Evolutionary conservation across 1,284 basidiomycete species (phyloP).

Genomic region (Naganishia liquefaciens): DNA sequence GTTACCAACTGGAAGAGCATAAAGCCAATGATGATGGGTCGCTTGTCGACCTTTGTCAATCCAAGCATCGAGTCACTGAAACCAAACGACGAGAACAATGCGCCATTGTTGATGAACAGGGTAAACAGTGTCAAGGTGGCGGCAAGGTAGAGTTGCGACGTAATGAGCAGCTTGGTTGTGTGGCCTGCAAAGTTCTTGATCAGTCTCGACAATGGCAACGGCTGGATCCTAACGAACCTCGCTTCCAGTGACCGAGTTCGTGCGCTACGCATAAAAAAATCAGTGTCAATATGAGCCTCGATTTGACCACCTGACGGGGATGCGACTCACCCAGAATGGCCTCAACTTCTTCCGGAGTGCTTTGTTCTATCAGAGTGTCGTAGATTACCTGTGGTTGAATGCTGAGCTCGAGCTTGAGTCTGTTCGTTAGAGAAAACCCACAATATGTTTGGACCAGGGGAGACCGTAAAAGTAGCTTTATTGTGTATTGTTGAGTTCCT

Average conservation of each 20-base stretch:
- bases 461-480: constrained; percentile 81
- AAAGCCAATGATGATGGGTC: constrained; percentile 86
- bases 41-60: constrained; percentile 57
- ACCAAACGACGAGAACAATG: constrained; percentile 81
- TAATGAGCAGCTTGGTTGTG: constrained; percentile 79
- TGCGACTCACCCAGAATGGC: constrained; percentile 64
- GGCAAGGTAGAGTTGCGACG: constrained; percentile 84
- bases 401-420: neutral
- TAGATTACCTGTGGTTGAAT: constrained; percentile 65
- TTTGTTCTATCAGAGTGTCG: constrained; percentile 91
- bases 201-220: neutral
- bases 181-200: constrained; percentile 59
- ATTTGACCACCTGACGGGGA: constrained; percentile 45
- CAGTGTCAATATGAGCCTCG: neutral
- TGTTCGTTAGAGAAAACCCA: neutral
- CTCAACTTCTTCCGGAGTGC: constrained; percentile 82
- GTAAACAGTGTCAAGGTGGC: constrained; percentile 85
- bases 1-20: constrained; percentile 83
- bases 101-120: constrained; percentile 83
- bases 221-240: constrained; percentile 49
- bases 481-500: constrained; percentile 4
- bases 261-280: constrained; percentile 59
- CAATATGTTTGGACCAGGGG: constrained; percentile 94
- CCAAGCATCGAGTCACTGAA: constrained; percentile 61
- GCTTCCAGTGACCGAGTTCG: constrained; percentile 95